phyloP scores from a whole-genome alignment of 106 monocot genomes.

The Phalaenopsis equestris region DNA sequence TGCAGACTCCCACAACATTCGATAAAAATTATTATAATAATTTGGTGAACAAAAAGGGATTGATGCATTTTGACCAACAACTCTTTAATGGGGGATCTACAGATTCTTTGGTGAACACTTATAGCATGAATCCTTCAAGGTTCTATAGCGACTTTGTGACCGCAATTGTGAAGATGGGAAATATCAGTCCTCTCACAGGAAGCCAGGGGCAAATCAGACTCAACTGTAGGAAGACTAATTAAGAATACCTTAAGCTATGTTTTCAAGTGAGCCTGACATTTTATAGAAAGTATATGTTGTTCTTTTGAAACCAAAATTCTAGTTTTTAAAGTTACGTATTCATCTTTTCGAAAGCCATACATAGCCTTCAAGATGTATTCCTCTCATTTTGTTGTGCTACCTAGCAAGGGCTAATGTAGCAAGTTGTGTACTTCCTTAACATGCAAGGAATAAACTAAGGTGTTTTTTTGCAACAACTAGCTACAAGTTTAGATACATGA shows the following conservation, averaged over 20 bases:
- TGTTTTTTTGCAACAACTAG: too few species aligned
- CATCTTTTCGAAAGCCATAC: too few species aligned
- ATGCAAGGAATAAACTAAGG: too few species aligned
- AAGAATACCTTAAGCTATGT: neutral
- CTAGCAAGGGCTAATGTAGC: too few species aligned
- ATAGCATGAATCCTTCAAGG: conserved; percentile 7
- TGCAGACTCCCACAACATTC: conserved; percentile 18
- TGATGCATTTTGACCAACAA: conserved; percentile 43
- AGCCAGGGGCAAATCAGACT: conserved; percentile 30
- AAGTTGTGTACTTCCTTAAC: too few species aligned
- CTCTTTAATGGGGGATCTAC: conserved; percentile 32
- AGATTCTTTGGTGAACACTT: conserved; percentile 21
- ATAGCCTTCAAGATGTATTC: too few species aligned
- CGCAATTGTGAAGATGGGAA: conserved; percentile 32
- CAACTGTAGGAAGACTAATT: conserved; percentile 30
- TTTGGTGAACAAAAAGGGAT: conserved; percentile 23
- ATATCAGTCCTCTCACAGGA: conserved; percentile 30
- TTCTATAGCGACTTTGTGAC: conserved; percentile 23
- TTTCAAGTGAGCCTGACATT: neutral
- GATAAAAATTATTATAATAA: conserved; percentile 39
- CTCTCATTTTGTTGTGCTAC: too few species aligned
- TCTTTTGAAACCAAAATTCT: too few species aligned
- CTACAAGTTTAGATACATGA: too few species aligned
- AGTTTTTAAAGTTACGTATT: too few species aligned
- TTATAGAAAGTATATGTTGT: too few species aligned